Base-by-base conservation (phyloP, 2,329 filamentous ascomycete genomes). In the Alternaria arbusti region DNA sequence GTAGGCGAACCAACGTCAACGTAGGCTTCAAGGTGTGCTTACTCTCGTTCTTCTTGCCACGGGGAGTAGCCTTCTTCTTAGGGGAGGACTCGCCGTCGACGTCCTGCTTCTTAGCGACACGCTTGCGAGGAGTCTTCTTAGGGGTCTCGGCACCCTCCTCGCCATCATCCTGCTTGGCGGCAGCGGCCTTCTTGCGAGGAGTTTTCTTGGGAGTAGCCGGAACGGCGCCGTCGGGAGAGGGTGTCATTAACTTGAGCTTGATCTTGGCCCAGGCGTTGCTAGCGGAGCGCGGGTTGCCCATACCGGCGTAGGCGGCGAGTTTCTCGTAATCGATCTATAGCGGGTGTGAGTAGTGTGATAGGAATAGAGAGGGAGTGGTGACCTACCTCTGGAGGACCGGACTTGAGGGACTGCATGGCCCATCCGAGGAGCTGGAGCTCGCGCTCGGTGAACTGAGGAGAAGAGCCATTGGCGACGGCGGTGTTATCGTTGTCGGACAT, bases 371-470 rank as follows among this genome's bases (percentile, higher is more conserved):
- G 6, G 12, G 7, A 17, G 0, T 20, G 44, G 17, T 23, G 10
- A 58, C 67, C 9, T 65, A 77, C 76, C 26, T 80, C 78, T 5
- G 77, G 78, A 25, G 77, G 75, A 17, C 76, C 77, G 12, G 74
- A 75, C 71, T 79, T 80, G 65, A 79, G 70, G 2, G 73, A 79
- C 70, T 75, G 73, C 76, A 79, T 79, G 8, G 76, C 78, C 71
- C 71, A 79, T 13, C 71, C 65, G 7, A 80, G 74, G 54, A 80
- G 64, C 58, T 78, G 69, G 15, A 78, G 70, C 68, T 80, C 78
- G 25, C 78, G 76, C 54, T 77, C 77, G 20, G 71, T 77, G 73
- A 80, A 79, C 28, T 66, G 56, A 45, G 69, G 57, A 25, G 58
- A 50, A n/a, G 61, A 43, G 47, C 36, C 51, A 47, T 32, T 52